A percentile compares a stretch with the other conserved stretches of the same genome.
Evolutionary conservation across 1,284 basidiomycete genomes (phyloP).

Genomic region (Meripilus lineatus): DNA sequence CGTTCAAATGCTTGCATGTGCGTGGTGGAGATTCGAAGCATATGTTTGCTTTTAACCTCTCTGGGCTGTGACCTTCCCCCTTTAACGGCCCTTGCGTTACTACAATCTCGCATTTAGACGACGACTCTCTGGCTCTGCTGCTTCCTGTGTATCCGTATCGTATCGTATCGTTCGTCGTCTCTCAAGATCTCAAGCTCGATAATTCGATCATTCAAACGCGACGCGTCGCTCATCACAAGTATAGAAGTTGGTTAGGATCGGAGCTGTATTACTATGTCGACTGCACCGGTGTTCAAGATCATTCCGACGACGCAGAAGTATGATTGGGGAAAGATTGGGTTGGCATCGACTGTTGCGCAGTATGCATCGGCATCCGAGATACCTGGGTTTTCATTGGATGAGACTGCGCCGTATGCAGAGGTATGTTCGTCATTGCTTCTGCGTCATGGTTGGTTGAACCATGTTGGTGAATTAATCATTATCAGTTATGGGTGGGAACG

Average conservation of each 20-base stretch:
- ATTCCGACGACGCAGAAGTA: conserved; percentile 67
- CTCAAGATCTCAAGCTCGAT: not conserved
- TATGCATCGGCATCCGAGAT: conserved; percentile 38
- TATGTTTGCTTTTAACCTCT: too few relatives aligned
- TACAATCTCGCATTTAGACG: not conserved
- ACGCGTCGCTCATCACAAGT: too few relatives aligned
- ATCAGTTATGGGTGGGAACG: conserved; percentile 97
- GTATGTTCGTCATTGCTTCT: conserved; percentile 25
- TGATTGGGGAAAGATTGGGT: conserved; percentile 70
- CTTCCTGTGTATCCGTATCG: not conserved
- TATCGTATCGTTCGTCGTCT: not conserved
- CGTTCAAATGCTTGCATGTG: too few relatives aligned
- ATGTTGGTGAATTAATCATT: conserved; percentile 2
- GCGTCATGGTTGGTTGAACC: conserved; percentile 7
- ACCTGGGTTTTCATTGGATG: conserved; percentile 46
- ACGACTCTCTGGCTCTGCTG: not conserved
- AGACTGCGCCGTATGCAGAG: conserved; percentile 60
- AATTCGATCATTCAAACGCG: too few relatives aligned
- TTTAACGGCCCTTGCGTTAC: not conserved
- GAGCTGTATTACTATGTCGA: not conserved
- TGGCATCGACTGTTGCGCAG: conserved; percentile 57
- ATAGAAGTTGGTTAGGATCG: not conserved
- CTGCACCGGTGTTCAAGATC: conserved; percentile 55
- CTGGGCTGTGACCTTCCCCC: too few relatives aligned
- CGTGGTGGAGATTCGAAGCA: too few relatives aligned